Evolutionary conservation across 768 basidiomycete genomes (phyloP).

Genomic region (Tubosaeta sp.): DNA sequence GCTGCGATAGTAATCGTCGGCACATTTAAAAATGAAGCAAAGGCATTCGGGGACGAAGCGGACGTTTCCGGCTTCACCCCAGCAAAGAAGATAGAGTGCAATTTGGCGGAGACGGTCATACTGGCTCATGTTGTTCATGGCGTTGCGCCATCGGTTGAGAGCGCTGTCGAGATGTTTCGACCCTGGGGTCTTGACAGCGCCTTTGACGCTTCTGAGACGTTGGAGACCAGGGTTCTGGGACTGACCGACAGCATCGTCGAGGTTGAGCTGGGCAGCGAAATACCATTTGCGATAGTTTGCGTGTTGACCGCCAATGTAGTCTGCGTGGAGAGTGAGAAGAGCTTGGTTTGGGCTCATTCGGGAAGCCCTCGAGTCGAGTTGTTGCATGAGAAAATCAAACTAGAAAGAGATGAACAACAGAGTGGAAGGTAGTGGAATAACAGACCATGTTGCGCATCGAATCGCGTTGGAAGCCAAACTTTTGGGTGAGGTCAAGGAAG

Average conservation of each 20-base stretch:
- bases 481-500: slow-evolving; percentile 95
- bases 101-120: slow-evolving; percentile 97
- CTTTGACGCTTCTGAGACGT: slow-evolving; percentile 80
- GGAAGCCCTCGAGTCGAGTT: slow-evolving; percentile 96
- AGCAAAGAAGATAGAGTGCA: slow-evolving; percentile 92
- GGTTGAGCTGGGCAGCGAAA: slow-evolving; percentile 97
- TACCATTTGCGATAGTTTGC: slow-evolving; percentile 99
- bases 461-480: slow-evolving; percentile 97
- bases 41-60: slow-evolving; percentile 95
- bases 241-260: slow-evolving; percentile 97
- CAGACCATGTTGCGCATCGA: slow-evolving; percentile 92
- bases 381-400: slow-evolving; percentile 98
- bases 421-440: slow-evolving; percentile 6
- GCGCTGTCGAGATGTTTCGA: slow-evolving; percentile 91
- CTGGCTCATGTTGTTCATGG: slow-evolving; percentile 99
- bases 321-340: slow-evolving; percentile 92
- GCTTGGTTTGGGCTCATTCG: slow-evolving; percentile 98
- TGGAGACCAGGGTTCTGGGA: slow-evolving; percentile 91
- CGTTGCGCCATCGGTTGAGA: slow-evolving; percentile 91
- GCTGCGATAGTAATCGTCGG: slow-evolving; percentile 98
- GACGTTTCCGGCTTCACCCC: slow-evolving; percentile 98
- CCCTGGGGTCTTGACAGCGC: slow-evolving; percentile 45
- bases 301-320: slow-evolving; percentile 98
- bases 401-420: slow-evolving; percentile 27
- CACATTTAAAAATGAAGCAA: slow-evolving; percentile 99